A percentile compares a stretch with the other conserved stretches of the same genome.
Conservation (phyloP, 805 yeast genomes). For the Pichia thaimueangensis region DNA sequence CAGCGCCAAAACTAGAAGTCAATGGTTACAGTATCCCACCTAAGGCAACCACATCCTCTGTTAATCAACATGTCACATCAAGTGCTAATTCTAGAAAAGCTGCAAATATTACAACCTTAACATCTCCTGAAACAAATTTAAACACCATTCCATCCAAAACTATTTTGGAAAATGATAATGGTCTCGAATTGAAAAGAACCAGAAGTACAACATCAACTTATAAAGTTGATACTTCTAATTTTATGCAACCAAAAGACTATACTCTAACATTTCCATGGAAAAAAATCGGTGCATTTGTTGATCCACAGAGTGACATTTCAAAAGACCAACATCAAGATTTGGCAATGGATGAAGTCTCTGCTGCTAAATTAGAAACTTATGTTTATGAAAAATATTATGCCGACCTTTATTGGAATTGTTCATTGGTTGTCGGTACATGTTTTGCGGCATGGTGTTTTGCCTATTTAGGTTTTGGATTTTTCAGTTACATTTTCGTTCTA, state of each 20-base stretch:
- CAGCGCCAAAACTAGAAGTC: too few species aligned
- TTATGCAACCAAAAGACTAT: slow-evolving; percentile 9
- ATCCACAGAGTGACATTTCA: slow-evolving; percentile 21
- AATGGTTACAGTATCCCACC: too few species aligned
- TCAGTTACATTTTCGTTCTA: slow-evolving; percentile 54
- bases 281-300: slow-evolving; percentile 29
- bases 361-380: slow-evolving; percentile 44
- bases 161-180: too few species aligned
- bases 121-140: too few species aligned
- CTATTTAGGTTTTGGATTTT: slow-evolving; percentile 54
- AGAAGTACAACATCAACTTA: slow-evolving; percentile 7
- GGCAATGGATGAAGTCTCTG: slow-evolving; percentile 14
- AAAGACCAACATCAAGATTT: slow-evolving; percentile 15
- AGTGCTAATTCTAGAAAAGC: too few species aligned
- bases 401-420: slow-evolving; percentile 68
- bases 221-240: slow-evolving; percentile 5
- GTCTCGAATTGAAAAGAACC: too few species aligned
- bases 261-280: slow-evolving; percentile 30
- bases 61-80: too few species aligned
- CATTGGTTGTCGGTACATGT: slow-evolving; percentile 61
- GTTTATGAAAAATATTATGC: slow-evolving; percentile 62
- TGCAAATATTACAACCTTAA: too few species aligned
- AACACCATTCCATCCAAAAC: too few species aligned
- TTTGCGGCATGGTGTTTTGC: slow-evolving; percentile 67
- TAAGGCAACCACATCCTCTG: too few species aligned